Evolutionary conservation across 225 moss, liverwort and hornwort species (phyloP), one percentile per base, ranked within the genome.

Genomic region (Bryum argenteum): DNA sequence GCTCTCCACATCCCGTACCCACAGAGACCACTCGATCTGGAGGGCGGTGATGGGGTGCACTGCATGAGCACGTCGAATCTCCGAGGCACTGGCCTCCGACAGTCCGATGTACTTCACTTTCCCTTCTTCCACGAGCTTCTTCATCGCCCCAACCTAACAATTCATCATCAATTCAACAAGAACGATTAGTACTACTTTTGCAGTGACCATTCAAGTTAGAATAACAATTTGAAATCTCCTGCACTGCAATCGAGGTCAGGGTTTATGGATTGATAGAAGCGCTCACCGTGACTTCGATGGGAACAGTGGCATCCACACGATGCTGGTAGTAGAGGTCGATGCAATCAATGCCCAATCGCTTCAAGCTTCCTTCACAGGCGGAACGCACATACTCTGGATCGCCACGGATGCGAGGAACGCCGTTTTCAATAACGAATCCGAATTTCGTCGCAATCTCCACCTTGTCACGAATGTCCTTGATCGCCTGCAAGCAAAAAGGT

Each of bases 251-350:
- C 28, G 28, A 33, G 33, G 33, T 33, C 33, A 33, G 33, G 33
- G 33, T 33, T 33, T 33, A 33, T 33, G 33, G 33, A 33, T 28
- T 28, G 28, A 28, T 28, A 28, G 28, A 16, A 18, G 16, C 3
- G 33, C 88, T 83, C 63, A 93, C 93, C 21, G 90, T 90, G 62
- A 93, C 65, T 80, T 93, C 93, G 47, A 93, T 93, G 2, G 92
- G 90, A 51, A 85, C 81, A 17, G 33, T 78, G 10, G 56, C 42
- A 54, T 93, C 93, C 65, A 90, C 81, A 59, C 93, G 85, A 61
- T 91, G 91, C 83, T 85, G 87, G 74, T 93, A 93, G 75, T 85
- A 91, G 15, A 91, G 69, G 62, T 93, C 93, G 58, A 93, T 87
- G 72, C 45, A 89, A 42, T 93, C 89, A 18, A 91, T 41, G 50